Percentiles rank a stretch among this genome's conserved stretches.
Conservation (phyloP, 768 basidiomycete species). For the Lactifluus volemus region DNA sequence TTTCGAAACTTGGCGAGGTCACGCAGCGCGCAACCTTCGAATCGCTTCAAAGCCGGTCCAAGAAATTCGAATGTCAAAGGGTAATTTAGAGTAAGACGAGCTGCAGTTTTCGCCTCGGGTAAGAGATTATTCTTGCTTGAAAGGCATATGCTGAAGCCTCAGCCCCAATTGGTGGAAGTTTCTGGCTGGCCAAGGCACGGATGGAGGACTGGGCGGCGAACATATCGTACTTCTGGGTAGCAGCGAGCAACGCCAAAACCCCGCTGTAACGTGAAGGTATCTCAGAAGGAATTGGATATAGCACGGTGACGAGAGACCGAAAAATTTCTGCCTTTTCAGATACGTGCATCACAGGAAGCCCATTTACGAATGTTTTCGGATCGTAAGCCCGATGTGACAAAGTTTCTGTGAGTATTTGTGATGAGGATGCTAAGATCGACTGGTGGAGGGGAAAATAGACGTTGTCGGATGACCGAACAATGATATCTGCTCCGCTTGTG, state of each 20-base stretch:
- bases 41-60: not conserved
- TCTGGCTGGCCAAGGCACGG: not conserved
- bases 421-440: conserved; percentile 25
- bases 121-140: not conserved
- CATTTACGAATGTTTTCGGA: not conserved
- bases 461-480: conserved; percentile 4
- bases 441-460: conserved; percentile 24
- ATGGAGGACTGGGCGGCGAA: not conserved
- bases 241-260: conserved; percentile 12
- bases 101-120: not conserved
- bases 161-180: not conserved
- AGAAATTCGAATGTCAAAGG: conserved; percentile 4
- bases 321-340: conserved; percentile 6
- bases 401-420: conserved; percentile 27
- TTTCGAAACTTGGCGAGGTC: not conserved
- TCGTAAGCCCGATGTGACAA: conserved; percentile 18
- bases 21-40: not conserved
- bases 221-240: conserved; percentile 23
- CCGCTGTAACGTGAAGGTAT: not conserved
- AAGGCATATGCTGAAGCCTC: conserved; percentile 13
- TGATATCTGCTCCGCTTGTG: not conserved
- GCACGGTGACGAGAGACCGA: conserved; percentile 4
- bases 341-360: conserved; percentile 14
- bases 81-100: not conserved
- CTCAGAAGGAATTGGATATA: conserved; percentile 3